Conservation (phyloP, 257 asterid species). For the Primulina huaijiensis region DNA sequence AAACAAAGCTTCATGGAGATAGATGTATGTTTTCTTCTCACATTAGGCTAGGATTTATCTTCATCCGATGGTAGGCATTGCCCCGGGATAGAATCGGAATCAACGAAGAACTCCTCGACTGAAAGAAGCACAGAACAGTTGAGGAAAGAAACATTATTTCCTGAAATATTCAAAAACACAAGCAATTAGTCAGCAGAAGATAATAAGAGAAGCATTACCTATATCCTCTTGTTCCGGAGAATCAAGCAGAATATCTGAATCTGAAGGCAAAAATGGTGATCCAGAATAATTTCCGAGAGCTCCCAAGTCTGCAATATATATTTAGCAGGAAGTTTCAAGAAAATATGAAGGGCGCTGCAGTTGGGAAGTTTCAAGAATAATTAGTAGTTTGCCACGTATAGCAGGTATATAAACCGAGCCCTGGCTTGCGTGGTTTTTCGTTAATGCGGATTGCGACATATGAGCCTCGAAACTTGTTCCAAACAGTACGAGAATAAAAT, state of each 20-base stretch:
- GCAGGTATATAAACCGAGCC: background rate
- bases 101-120: slow-evolving; percentile 96
- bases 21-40: slow-evolving; percentile 20
- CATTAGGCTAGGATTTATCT: slow-evolving; percentile 59
- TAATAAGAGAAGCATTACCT: slow-evolving; percentile 40
- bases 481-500: background rate
- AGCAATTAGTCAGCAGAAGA: background rate
- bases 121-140: slow-evolving; percentile 29
- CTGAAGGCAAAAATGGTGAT: slow-evolving; percentile 90
- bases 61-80: slow-evolving; percentile 77
- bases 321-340: background rate
- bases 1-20: slow-evolving; percentile 22
- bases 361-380: background rate
- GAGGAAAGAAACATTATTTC: slow-evolving; percentile 11
- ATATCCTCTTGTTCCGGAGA: slow-evolving; percentile 87
- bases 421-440: background rate
- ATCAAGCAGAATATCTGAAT: slow-evolving; percentile 88
- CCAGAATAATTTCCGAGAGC: slow-evolving; percentile 90
- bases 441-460: background rate
- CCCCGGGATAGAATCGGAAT: slow-evolving; percentile 73
- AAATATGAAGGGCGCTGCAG: background rate
- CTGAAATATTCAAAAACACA: background rate
- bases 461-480: slow-evolving; percentile 2
- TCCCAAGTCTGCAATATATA: slow-evolving; percentile 71
- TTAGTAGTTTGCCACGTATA: background rate